Percentiles rank a stretch among this genome's conserved stretches.
phyloP scores from a whole-genome alignment of 139 green algal genomes.

The Picochlorum sp. region DNA sequence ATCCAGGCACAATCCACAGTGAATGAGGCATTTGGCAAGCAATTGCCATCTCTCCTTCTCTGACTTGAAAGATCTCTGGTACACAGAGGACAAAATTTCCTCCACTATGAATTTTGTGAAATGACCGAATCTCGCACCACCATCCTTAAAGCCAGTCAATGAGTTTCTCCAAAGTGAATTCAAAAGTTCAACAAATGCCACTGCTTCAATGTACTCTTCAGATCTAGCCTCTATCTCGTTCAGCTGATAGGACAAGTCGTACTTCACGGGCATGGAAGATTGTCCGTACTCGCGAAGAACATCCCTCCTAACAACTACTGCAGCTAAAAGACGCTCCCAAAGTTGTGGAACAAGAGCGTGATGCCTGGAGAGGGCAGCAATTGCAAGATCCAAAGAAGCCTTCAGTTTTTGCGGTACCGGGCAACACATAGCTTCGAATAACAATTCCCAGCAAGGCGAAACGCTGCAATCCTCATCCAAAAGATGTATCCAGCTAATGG shows the following conservation, averaged over 20 bases:
- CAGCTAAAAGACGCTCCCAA: constrained; percentile 46
- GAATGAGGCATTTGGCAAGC: constrained; percentile 36
- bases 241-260: constrained; percentile 54
- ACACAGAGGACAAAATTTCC: constrained; percentile 13
- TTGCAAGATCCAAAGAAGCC: constrained; percentile 34
- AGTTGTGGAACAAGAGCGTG: constrained; percentile 28
- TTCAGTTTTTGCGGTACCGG: constrained; percentile 49
- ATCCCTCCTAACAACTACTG: constrained; percentile 32
- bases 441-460: constrained; percentile 49
- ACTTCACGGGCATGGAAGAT: constrained; percentile 1
- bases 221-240: constrained; percentile 51
- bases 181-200: constrained; percentile 54
- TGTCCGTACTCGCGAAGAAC: not conserved
- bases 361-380: constrained; percentile 31
- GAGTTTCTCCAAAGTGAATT: constrained; percentile 40
- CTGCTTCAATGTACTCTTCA: constrained; percentile 57
- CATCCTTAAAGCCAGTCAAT: constrained; percentile 23
- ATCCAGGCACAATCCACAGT: constrained; percentile 35
- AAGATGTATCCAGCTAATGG: constrained; percentile 15
- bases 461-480: constrained; percentile 29
- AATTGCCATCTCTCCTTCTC: constrained; percentile 61
- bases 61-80: constrained; percentile 25
- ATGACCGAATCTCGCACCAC: constrained; percentile 24
- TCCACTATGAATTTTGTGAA: constrained; percentile 48
- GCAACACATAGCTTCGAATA: constrained; percentile 74